phyloP scores from a whole-genome alignment of 1,139 yeast genomes.

The Nakaseomyces uthaithaninus region DNA sequence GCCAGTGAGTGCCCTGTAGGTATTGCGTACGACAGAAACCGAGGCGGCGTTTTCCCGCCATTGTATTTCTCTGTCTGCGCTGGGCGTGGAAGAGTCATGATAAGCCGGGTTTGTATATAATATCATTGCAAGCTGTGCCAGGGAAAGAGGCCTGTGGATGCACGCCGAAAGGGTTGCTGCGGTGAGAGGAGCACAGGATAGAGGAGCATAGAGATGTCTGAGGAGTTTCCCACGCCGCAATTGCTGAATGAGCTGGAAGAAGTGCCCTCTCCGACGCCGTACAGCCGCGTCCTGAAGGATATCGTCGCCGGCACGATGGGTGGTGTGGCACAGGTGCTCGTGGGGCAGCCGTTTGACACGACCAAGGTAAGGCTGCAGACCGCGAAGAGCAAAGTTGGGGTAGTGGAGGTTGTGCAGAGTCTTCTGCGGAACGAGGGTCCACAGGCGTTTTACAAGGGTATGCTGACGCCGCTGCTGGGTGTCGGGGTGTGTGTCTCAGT shows the following conservation, averaged over 20 bases:
- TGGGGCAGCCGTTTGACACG: constrained; percentile 89
- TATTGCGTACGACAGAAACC: too few species aligned
- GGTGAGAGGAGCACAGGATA: not conserved
- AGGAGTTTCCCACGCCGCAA: constrained; percentile 13
- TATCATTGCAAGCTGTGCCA: too few species aligned
- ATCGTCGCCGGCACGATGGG: constrained; percentile 82
- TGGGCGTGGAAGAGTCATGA: too few species aligned
- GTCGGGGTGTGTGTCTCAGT: constrained; percentile 92
- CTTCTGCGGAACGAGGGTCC: constrained; percentile 69
- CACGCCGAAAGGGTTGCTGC: not conserved
- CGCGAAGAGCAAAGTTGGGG: constrained; percentile 61
- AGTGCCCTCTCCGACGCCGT: constrained; percentile 12
- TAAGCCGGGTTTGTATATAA: too few species aligned
- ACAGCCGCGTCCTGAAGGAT: constrained; percentile 35
- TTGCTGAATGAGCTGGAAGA: constrained; percentile 10
- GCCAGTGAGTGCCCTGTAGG: too few species aligned
- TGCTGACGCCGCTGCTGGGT: constrained; percentile 77
- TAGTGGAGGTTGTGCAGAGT: constrained; percentile 64
- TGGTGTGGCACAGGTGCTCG: constrained; percentile 81
- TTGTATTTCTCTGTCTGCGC: too few species aligned
- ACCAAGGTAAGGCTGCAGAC: constrained; percentile 81
- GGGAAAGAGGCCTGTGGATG: too few species aligned
- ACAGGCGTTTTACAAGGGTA: constrained; percentile 81
- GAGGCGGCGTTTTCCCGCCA: too few species aligned
- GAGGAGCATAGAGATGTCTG: constrained; percentile 14